Conservation (phyloP, 179 eudicot genomes). For the Sideroxylon spinosum region DNA sequence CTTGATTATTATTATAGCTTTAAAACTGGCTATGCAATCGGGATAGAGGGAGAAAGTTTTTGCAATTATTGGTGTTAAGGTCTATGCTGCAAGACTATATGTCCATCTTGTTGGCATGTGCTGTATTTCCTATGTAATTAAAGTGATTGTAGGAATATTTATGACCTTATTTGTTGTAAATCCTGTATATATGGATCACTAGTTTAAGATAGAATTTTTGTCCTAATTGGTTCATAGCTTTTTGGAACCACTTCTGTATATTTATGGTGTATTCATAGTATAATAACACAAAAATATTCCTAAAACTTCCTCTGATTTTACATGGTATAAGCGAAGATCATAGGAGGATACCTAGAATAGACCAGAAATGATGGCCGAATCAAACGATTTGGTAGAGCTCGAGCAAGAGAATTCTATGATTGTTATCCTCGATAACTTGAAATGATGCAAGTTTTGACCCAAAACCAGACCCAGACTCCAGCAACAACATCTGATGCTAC, state of each 20-base stretch:
- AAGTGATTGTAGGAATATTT: too few relatives aligned
- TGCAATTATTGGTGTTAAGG: slow-evolving; percentile 89
- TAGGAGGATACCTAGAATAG: background rate
- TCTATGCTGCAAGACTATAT: slow-evolving; percentile 91
- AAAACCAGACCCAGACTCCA: background rate
- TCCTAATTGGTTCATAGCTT: too few relatives aligned
- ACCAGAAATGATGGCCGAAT: background rate
- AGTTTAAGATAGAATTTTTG: too few relatives aligned
- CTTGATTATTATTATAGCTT: background rate
- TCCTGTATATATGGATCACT: too few relatives aligned
- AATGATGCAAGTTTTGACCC: background rate
- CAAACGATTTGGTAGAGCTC: background rate
- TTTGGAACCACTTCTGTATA: too few relatives aligned
- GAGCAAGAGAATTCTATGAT: too few relatives aligned
- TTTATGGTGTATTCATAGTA: too few relatives aligned
- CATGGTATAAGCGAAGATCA: background rate
- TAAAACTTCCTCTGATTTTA: background rate
- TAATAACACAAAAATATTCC: background rate
- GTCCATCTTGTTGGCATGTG: background rate
- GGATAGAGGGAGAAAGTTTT: slow-evolving; percentile 94
- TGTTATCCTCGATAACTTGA: background rate
- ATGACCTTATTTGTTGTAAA: too few relatives aligned
- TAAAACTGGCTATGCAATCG: slow-evolving; percentile 24
- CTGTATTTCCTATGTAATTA: too few relatives aligned
- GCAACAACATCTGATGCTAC: background rate